These are phyloP conservation scores for Mycosphaerelloides madeirae DNA, from an alignment of 2,329 filamentous ascomycete genomes.

Conservation along the genomic window DNA sequence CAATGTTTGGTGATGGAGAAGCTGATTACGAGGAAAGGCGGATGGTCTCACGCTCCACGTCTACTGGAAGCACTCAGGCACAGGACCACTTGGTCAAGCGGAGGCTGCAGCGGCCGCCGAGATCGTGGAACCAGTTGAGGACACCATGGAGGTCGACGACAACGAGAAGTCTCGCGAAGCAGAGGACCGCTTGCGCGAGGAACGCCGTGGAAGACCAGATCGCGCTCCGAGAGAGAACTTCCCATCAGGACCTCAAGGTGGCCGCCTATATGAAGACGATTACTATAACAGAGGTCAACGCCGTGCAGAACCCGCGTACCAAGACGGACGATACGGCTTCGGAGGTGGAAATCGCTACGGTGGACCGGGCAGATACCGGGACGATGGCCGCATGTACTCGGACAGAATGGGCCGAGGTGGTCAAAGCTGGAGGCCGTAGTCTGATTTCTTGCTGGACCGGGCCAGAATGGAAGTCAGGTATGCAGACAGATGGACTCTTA, in stretches of 20 bases:
- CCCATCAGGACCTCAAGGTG: constrained; percentile 19
- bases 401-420: constrained; percentile 23
- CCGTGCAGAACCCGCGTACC: constrained; percentile 34
- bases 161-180: constrained; percentile 27
- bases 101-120: constrained; percentile 10
- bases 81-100: constrained; percentile 26
- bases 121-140: constrained; percentile 20
- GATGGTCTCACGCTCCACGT: constrained; percentile 71
- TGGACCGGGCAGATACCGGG: constrained; percentile 22
- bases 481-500: too few species aligned
- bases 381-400: constrained; percentile 29
- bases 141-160: constrained; percentile 44
- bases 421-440: constrained; percentile 21
- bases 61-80: constrained; percentile 40
- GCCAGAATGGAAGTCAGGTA: too few species aligned
- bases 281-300: constrained; percentile 22
- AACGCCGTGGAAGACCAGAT: constrained; percentile 27
- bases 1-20: too few species aligned
- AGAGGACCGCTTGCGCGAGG: constrained; percentile 29
- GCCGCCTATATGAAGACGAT: constrained; percentile 21
- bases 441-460: too few species aligned
- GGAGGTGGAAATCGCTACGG: constrained; percentile 20
- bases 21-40: constrained; percentile 48
- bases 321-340: constrained; percentile 41
- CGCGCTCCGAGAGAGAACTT: constrained; percentile 18